Evolutionary conservation across 116 monocot species (phyloP).

Genomic region (Papilionanthe hybrid): DNA sequence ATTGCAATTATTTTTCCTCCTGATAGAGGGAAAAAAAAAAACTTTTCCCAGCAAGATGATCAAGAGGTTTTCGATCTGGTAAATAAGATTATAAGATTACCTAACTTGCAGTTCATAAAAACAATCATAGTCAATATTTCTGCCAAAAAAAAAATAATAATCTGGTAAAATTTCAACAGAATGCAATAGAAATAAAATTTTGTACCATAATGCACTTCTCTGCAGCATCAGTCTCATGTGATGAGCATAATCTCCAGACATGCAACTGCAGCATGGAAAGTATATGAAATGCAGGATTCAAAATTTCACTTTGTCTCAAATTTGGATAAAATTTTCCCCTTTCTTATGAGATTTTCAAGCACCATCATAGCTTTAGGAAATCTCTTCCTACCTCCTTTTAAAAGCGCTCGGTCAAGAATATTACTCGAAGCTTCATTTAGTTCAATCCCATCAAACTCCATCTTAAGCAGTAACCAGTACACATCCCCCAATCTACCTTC

Average conservation of each 20-base stretch:
- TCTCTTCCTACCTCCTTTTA: conserved; percentile 21
- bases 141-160: not conserved
- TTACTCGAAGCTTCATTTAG: conserved; percentile 34
- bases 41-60: not conserved
- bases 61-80: not conserved
- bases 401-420: conserved; percentile 24
- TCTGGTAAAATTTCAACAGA: not conserved
- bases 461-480: conserved; percentile 27
- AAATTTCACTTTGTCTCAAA: not conserved
- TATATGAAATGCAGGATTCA: not conserved
- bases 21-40: not conserved
- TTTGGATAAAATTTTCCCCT: not conserved
- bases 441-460: conserved; percentile 35
- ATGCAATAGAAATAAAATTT: not conserved
- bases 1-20: not conserved
- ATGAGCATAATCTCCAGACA: not conserved
- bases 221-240: not conserved
- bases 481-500: conserved; percentile 29
- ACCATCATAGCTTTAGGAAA: conserved; percentile 12
- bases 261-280: not conserved
- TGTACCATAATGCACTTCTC: conserved; percentile 1
- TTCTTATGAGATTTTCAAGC: conserved; percentile 23
- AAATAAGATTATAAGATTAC: not conserved
- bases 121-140: not conserved
- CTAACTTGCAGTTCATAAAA: not conserved